These are phyloP conservation scores for Teunomyces atbi DNA, from an alignment of 805 yeast genomes.

Conservation along the genomic window DNA sequence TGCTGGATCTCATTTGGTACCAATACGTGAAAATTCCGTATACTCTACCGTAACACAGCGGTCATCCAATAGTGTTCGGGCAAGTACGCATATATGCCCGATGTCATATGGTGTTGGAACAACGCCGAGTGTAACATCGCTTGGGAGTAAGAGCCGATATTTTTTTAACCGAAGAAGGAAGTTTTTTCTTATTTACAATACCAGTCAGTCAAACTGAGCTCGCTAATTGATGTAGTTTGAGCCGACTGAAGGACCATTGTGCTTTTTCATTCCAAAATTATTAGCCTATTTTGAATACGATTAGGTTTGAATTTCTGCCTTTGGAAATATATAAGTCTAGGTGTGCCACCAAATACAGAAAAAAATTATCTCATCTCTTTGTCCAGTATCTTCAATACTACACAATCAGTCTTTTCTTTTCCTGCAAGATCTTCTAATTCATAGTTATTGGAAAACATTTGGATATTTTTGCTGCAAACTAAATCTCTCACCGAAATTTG, in stretches of 20 bases:
- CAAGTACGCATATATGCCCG: slow-evolving; percentile 1
- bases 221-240: slow-evolving; percentile 2
- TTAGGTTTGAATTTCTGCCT: slow-evolving; percentile 1
- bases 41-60: background rate
- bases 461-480: slow-evolving; percentile 2
- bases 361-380: background rate
- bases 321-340: background rate
- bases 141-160: slow-evolving; percentile 2
- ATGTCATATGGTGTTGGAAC: slow-evolving; percentile 1
- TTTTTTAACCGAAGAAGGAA: slow-evolving; percentile 3
- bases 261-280: background rate
- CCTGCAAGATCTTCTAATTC: background rate
- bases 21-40: background rate
- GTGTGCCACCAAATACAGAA: background rate
- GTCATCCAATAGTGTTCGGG: background rate
- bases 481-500: background rate
- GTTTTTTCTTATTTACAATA: slow-evolving; percentile 1
- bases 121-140: slow-evolving; percentile 5
- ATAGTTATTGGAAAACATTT: background rate
- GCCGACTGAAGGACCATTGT: slow-evolving; percentile 3
- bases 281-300: slow-evolving; percentile 4
- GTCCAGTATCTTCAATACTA: background rate
- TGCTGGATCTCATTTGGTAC: background rate
- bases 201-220: slow-evolving; percentile 3
- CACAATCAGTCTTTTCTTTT: background rate